Percentiles rank a stretch among this genome's conserved stretches.
These are phyloP conservation scores for Ustilago shanxiensis DNA, from an alignment of 1,284 basidiomycete genomes.

Conservation along the genomic window DNA sequence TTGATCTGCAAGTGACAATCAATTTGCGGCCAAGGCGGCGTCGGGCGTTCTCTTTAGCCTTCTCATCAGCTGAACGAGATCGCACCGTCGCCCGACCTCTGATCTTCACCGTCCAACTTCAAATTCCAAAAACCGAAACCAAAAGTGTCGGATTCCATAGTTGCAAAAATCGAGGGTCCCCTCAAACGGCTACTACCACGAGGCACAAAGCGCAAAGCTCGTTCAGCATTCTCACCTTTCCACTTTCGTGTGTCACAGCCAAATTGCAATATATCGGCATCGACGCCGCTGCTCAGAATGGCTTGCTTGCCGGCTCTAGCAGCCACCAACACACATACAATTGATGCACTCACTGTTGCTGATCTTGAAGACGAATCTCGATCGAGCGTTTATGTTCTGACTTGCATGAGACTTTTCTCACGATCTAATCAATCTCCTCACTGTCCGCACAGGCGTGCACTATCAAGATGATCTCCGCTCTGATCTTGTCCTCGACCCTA, in stretches of 20 bases:
- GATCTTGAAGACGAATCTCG: not conserved
- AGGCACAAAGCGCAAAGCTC: constrained; percentile 1
- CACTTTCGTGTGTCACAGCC: not conserved
- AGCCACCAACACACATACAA: not conserved
- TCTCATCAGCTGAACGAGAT: not conserved
- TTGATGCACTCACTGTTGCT: not conserved
- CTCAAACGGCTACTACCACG: not conserved
- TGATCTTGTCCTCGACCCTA: not conserved
- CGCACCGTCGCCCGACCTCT: not conserved
- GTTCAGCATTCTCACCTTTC: not conserved
- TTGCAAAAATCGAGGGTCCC: not conserved
- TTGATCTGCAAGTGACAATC: constrained; percentile 17
- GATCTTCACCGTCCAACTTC: not conserved
- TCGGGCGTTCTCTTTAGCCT: no score
- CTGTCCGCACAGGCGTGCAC: not conserved
- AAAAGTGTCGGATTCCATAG: not conserved
- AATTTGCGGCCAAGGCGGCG: constrained; percentile 1
- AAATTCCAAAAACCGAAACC: not conserved
- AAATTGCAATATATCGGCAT: not conserved
- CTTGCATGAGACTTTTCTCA: constrained; percentile 9
- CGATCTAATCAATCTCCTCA: constrained; percentile 16
- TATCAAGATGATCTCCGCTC: constrained; percentile 1
- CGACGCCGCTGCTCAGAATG: not conserved
- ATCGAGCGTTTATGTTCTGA: not conserved
- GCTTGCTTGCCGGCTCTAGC: not conserved